phyloP scores from a whole-genome alignment of 805 yeast species.

The Lipomyces mesembrius region DNA sequence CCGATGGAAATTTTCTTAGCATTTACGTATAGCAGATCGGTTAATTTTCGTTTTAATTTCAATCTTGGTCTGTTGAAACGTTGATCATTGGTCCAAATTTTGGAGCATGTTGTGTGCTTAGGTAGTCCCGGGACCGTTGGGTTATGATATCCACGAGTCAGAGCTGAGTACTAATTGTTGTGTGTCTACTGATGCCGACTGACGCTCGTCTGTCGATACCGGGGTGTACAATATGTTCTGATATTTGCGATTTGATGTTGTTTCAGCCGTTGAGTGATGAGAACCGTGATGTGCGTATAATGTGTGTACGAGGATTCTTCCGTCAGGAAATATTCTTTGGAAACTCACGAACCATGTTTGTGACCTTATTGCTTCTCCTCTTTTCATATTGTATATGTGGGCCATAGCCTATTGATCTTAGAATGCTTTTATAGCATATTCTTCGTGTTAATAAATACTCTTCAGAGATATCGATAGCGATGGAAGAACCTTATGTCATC shows the following conservation, averaged over 20 bases:
- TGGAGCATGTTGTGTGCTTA: neutral
- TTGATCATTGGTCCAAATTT: neutral
- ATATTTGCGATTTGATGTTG: neutral
- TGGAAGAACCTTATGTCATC: too few species aligned
- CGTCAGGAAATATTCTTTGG: neutral
- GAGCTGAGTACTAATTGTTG: neutral
- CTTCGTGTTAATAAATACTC: neutral
- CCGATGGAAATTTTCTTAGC: neutral
- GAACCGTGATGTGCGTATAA: neutral
- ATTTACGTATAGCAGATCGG: neutral
- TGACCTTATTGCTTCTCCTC: neutral
- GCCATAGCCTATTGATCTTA: neutral
- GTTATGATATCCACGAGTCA: conserved; percentile 2
- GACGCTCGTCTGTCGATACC: conserved; percentile 2
- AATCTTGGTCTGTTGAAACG: neutral
- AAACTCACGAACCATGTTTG: conserved; percentile 12
- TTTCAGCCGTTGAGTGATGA: neutral
- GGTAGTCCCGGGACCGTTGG: conserved; percentile 2
- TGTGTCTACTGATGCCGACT: neutral
- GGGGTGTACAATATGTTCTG: neutral
- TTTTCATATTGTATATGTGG: neutral
- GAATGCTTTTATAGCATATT: neutral
- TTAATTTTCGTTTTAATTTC: neutral
- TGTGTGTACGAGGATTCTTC: neutral
- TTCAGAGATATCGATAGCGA: too few species aligned